Evolutionary conservation across 495 filamentous ascomycete species (phyloP).

Genomic region (Penicillium alfredii): DNA sequence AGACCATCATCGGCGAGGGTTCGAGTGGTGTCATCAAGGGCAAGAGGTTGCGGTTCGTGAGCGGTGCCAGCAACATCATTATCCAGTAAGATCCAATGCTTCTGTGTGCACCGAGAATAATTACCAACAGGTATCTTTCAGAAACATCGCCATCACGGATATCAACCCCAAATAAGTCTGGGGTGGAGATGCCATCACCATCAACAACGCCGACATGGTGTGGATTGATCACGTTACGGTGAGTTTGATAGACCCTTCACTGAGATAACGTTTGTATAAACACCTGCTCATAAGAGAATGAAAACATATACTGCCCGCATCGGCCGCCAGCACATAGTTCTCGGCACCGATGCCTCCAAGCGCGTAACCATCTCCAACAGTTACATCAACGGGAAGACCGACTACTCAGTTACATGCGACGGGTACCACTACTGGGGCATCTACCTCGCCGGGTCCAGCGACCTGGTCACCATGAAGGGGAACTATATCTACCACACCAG

Average conservation of each 20-base stretch:
- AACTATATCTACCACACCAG: constrained; percentile 45
- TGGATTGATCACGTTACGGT: constrained; percentile 46
- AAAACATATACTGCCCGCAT: constrained; percentile 34
- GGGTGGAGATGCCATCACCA: constrained; percentile 45
- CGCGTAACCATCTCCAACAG: constrained; percentile 43
- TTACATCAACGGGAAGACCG: constrained; percentile 37
- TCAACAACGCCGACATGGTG: constrained; percentile 36
- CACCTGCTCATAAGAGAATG: too few species aligned
- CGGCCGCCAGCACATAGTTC: constrained; percentile 42
- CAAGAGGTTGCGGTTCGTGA: constrained; percentile 41
- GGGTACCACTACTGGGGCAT: constrained; percentile 44
- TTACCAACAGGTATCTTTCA: constrained; percentile 6
- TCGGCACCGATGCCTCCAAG: constrained; percentile 34
- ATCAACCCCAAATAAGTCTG: constrained; percentile 47
- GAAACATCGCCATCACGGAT: constrained; percentile 44
- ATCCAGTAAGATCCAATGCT: constrained; percentile 30
- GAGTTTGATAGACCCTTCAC: neutral
- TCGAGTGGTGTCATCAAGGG: constrained; percentile 36
- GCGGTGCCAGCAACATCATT: constrained; percentile 41
- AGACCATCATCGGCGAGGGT: constrained; percentile 39
- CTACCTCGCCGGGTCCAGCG: constrained; percentile 35
- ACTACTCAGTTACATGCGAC: constrained; percentile 40
- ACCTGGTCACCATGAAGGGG: constrained; percentile 41
- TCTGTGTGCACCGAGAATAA: neutral
- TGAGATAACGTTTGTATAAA: too few species aligned